A percentile compares a stretch with the other conserved stretches of the same genome.
phyloP scores from a whole-genome alignment of 2,329 filamentous ascomycete species.

The Chaetoscypha palmicola region DNA sequence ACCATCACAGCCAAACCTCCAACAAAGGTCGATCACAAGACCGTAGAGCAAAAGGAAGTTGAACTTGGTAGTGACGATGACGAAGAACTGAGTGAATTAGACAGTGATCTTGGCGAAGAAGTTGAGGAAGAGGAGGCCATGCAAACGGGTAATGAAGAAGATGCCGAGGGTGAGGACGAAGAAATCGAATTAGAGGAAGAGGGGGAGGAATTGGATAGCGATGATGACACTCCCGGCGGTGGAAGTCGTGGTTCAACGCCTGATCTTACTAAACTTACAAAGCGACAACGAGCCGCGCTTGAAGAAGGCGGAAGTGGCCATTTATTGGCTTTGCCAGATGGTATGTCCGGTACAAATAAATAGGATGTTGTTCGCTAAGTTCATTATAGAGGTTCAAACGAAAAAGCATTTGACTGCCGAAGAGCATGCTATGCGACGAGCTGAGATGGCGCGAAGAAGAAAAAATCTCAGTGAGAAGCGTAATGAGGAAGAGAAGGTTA shows the following conservation, averaged over 20 bases:
- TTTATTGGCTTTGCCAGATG: slow-evolving; percentile 39
- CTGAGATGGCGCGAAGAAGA: slow-evolving; percentile 65
- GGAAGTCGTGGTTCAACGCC: slow-evolving; percentile 51
- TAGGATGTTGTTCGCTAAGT: slow-evolving; percentile 13
- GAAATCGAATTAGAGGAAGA: slow-evolving; percentile 35
- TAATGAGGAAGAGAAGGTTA: slow-evolving; percentile 70
- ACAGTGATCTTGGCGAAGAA: slow-evolving; percentile 35
- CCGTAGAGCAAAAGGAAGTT: slow-evolving; percentile 29
- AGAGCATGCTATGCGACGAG: slow-evolving; percentile 64
- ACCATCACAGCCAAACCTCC: slow-evolving; percentile 25
- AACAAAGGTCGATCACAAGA: slow-evolving; percentile 17
- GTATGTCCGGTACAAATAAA: slow-evolving; percentile 9
- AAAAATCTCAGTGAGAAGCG: slow-evolving; percentile 71
- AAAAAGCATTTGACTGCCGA: slow-evolving; percentile 68
- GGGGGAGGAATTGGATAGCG: slow-evolving; percentile 32
- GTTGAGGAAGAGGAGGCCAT: slow-evolving; percentile 44
- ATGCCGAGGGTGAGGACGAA: slow-evolving; percentile 41
- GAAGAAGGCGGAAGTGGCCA: slow-evolving; percentile 42
- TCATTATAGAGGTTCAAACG: slow-evolving; percentile 52
- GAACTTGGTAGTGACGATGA: slow-evolving; percentile 30
- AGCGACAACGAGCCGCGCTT: slow-evolving; percentile 55
- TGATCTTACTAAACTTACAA: slow-evolving; percentile 60
- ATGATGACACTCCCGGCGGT: slow-evolving; percentile 37
- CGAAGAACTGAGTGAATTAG: slow-evolving; percentile 31
- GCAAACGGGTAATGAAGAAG: slow-evolving; percentile 32